Evolutionary conservation across 768 basidiomycete species (phyloP).

Genomic region (Russula brevipes): DNA sequence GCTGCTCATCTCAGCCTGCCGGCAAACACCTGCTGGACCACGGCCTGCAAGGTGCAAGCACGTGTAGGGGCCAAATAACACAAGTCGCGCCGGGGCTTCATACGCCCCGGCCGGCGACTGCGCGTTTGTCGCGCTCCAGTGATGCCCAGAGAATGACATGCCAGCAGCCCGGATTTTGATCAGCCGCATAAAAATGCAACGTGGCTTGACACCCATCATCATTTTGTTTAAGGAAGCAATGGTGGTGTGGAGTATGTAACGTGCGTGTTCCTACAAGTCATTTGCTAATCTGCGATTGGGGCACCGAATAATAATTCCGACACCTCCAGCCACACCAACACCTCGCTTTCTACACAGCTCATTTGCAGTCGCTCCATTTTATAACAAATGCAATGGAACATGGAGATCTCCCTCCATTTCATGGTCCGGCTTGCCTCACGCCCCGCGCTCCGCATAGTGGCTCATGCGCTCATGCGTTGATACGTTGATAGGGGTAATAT

Average conservation of each 20-base stretch:
- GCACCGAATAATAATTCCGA: neutral
- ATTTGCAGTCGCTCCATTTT: neutral
- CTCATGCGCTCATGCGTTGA: neutral
- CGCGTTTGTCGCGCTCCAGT: no score
- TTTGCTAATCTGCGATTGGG: neutral
- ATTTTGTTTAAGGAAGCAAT: neutral
- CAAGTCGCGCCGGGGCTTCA: no score
- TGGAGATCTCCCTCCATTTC: neutral
- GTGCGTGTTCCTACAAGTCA: neutral
- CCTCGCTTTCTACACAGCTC: conserved; percentile 3
- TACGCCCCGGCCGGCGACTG: no score
- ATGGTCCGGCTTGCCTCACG: neutral
- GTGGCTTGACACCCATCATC: neutral
- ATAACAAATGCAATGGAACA: neutral
- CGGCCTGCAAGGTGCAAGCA: no score
- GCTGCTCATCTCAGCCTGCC: no score
- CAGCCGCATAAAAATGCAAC: neutral
- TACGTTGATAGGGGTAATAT: neutral
- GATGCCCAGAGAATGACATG: no score
- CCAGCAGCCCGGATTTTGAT: no score
- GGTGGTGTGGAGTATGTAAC: neutral
- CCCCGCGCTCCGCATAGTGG: neutral
- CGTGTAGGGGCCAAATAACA: no score
- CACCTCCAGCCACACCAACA: neutral
- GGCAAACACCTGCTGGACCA: no score